Evolutionary conservation across 495 filamentous ascomycete species (phyloP).

Genomic region (Parachaetomium inaequale): DNA sequence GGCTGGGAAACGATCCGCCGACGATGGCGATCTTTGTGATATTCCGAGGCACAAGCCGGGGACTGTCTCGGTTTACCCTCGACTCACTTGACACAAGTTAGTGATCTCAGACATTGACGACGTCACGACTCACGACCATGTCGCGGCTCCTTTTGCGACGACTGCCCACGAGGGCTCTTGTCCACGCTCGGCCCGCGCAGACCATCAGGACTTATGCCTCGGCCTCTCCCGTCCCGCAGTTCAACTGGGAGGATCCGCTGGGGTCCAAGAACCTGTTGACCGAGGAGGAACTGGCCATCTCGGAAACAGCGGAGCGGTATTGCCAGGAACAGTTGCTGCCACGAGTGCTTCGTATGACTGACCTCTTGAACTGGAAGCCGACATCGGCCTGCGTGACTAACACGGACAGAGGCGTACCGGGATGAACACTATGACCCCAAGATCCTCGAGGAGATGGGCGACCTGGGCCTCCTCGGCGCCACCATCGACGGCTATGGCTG

Average conservation of each 20-base stretch:
- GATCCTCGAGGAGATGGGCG: conserved; percentile 94
- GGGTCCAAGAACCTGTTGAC: conserved; percentile 68
- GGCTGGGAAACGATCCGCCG: background rate
- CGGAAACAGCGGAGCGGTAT: conserved; percentile 84
- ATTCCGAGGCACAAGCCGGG: background rate
- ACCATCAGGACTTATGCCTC: conserved; percentile 24
- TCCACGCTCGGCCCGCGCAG: conserved; percentile 7
- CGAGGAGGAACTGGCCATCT: conserved; percentile 84
- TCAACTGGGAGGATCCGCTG: conserved; percentile 93
- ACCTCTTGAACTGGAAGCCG: background rate
- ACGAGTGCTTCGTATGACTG: conserved; percentile 74
- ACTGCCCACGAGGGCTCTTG: conserved; percentile 14
- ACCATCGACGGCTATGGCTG: conserved; percentile 91
- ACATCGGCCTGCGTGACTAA: conserved; percentile 13
- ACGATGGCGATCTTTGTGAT: conserved; percentile 1
- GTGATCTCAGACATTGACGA: background rate
- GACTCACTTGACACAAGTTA: background rate
- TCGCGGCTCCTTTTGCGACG: conserved; percentile 25
- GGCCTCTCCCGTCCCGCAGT: conserved; percentile 37
- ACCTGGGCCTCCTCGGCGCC: conserved; percentile 84
- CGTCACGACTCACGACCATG: conserved; percentile 33
- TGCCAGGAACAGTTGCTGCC: conserved; percentile 87
- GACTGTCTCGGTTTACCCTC: background rate
- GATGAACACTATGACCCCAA: conserved; percentile 86
- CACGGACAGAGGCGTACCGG: conserved; percentile 77